Percentiles rank a stretch among this genome's conserved stretches.
Conservation (phyloP, 208 protist species). For the Leishmania martiniquensis region DNA sequence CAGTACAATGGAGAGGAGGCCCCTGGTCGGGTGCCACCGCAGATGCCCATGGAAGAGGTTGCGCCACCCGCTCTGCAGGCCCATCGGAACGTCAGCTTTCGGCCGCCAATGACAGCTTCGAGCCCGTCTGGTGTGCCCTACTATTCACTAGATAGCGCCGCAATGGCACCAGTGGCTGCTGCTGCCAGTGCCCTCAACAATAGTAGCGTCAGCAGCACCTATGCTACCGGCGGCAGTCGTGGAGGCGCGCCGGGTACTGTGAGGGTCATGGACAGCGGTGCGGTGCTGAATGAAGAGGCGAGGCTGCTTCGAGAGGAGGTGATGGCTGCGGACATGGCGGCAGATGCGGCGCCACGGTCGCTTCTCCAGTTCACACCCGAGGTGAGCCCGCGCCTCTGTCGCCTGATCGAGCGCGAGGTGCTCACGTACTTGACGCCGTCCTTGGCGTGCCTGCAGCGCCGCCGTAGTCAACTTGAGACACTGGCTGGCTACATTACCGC, state of each 20-base stretch:
- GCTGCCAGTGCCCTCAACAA: not conserved
- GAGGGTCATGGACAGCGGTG: not conserved
- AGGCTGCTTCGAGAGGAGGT: not conserved
- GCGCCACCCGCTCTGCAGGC: not conserved
- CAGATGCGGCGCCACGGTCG: not conserved
- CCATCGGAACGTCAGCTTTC: constrained; percentile 5
- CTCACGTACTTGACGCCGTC: constrained; percentile 59
- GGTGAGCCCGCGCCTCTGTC: constrained; percentile 52
- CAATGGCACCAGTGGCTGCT: not conserved
- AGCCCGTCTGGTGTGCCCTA: not conserved
- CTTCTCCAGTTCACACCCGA: constrained; percentile 58
- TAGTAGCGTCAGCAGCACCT: not conserved
- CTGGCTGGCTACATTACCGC: constrained; percentile 67
- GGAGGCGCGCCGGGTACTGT: not conserved
- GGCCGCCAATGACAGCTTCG: not conserved
- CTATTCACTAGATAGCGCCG: not conserved
- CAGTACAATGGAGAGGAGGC: constrained; percentile 1
- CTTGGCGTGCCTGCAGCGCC: constrained; percentile 49
- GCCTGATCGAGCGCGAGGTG: constrained; percentile 69
- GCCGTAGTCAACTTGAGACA: constrained; percentile 56
- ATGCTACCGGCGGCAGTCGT: not conserved
- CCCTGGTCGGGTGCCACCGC: not conserved
- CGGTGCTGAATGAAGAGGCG: constrained; percentile 3
- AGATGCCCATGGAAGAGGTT: not conserved
- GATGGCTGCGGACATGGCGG: constrained; percentile 10